Evolutionary conservation across 805 yeast species (phyloP).

Genomic region (Wickerhamomyces bovis): DNA sequence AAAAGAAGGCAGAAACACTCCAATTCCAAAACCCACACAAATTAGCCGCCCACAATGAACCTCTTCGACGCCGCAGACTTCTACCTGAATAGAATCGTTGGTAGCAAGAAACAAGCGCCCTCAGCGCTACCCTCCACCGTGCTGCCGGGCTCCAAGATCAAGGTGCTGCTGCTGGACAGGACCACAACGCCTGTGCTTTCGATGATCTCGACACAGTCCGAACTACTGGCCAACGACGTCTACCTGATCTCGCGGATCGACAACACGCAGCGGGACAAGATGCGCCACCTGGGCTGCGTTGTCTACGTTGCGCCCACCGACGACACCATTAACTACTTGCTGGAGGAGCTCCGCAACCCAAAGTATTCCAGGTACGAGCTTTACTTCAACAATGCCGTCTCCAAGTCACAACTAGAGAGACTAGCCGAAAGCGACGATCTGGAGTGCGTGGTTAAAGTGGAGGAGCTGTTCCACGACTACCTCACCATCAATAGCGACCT

Average conservation of each 20-base stretch:
- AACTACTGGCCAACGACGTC: slow-evolving; percentile 74
- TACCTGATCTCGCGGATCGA: slow-evolving; percentile 71
- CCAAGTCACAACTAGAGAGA: slow-evolving; percentile 74
- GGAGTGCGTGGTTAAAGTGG: slow-evolving; percentile 69
- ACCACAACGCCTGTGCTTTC: slow-evolving; percentile 80
- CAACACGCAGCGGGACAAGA: slow-evolving; percentile 52
- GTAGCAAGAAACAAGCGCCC: slow-evolving; percentile 11
- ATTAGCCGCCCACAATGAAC: slow-evolving; percentile 31
- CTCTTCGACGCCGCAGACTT: slow-evolving; percentile 39
- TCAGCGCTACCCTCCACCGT: background rate
- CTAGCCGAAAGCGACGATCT: slow-evolving; percentile 87
- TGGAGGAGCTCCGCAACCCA: slow-evolving; percentile 69
- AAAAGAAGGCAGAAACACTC: too few species aligned
- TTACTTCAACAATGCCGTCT: slow-evolving; percentile 69
- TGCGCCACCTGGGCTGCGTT: slow-evolving; percentile 78
- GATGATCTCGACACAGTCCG: slow-evolving; percentile 85
- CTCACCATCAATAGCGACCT: slow-evolving; percentile 66
- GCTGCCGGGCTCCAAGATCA: slow-evolving; percentile 38
- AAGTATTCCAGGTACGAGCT: slow-evolving; percentile 74
- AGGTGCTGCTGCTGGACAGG: slow-evolving; percentile 73
- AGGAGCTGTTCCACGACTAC: slow-evolving; percentile 84
- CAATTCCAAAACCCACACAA: background rate
- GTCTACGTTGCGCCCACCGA: slow-evolving; percentile 71
- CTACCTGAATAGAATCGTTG: slow-evolving; percentile 36
- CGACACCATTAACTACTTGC: slow-evolving; percentile 52